Evolutionary conservation across 768 basidiomycete genomes (phyloP).

Genomic region (Termitomyces sp.): DNA sequence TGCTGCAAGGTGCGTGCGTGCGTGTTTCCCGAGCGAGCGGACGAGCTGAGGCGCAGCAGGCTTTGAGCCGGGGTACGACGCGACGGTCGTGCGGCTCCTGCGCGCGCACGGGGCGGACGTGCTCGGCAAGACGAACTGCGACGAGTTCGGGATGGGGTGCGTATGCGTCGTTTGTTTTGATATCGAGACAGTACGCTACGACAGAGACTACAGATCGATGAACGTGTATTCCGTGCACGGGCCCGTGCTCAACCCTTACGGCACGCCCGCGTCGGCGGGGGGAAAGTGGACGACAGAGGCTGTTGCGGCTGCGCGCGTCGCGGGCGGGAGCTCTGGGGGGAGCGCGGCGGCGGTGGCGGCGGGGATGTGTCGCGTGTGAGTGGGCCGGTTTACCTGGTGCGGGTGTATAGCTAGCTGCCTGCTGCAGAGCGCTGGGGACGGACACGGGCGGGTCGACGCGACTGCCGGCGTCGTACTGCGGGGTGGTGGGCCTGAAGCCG

Average conservation of each 20-base stretch:
- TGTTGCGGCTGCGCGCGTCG: constrained; percentile 38
- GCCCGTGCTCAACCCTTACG: constrained; percentile 67
- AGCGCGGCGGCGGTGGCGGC: constrained; percentile 91
- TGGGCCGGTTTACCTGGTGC: constrained; percentile 4
- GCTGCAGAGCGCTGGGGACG: constrained; percentile 74
- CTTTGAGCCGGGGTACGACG: constrained; percentile 78
- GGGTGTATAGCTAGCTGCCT: neutral
- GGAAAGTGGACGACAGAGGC: neutral
- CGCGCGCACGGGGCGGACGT: constrained; percentile 60
- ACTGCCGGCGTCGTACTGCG: constrained; percentile 91
- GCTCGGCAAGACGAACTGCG: constrained; percentile 89
- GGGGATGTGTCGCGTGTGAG: constrained; percentile 80
- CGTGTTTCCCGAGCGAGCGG: too few species aligned
- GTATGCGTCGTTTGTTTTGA: constrained; percentile 8
- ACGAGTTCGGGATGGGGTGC: constrained; percentile 99
- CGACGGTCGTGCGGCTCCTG: constrained; percentile 72
- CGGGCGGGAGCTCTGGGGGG: constrained; percentile 94
- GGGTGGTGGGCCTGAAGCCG: constrained; percentile 88
- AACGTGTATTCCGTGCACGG: constrained; percentile 73
- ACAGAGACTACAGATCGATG: constrained; percentile 49
- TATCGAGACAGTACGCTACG: neutral
- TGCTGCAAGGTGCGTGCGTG: constrained; percentile 52
- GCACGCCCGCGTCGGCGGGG: neutral
- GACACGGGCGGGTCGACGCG: constrained; percentile 96
- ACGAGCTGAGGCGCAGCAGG: constrained; percentile 28